Evolutionary conservation across 2,329 filamentous ascomycete genomes (phyloP).

Genomic region (Pseudocercospora crystallina): DNA sequence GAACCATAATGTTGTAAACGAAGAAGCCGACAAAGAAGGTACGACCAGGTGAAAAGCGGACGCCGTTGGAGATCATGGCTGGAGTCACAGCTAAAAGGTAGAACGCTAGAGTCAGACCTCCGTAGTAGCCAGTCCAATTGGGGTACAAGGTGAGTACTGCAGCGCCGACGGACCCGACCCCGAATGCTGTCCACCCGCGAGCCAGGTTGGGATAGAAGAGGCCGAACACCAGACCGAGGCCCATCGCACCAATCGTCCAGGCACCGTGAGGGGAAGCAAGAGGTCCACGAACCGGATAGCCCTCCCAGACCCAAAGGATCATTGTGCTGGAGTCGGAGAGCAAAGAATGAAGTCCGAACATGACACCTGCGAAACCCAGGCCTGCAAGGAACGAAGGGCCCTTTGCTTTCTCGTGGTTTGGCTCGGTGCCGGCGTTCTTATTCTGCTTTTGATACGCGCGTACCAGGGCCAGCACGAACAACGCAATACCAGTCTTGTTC

Average conservation of each 20-base stretch:
- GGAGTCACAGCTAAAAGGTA: conserved; percentile 82
- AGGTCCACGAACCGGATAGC: conserved; percentile 86
- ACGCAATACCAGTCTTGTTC: conserved; percentile 77
- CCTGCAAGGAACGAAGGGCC: conserved; percentile 72
- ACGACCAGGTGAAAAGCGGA: conserved; percentile 71
- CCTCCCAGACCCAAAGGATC: conserved; percentile 98
- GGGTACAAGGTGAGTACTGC: conserved; percentile 71
- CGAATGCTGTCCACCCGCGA: conserved; percentile 77
- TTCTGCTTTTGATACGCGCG: conserved; percentile 69
- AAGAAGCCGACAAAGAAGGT: conserved; percentile 89
- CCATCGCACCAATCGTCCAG: conserved; percentile 84
- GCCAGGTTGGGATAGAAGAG: conserved; percentile 69
- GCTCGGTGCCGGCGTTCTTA: conserved; percentile 48
- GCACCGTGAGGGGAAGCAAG: conserved; percentile 87
- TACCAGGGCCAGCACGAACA: conserved; percentile 74
- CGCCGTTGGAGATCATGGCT: conserved; percentile 71
- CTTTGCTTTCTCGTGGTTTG: conserved; percentile 55
- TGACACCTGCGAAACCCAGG: conserved; percentile 75
- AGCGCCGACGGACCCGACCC: conserved; percentile 75
- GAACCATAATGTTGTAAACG: conserved; percentile 86
- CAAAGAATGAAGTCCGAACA: conserved; percentile 89
- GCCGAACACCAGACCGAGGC: conserved; percentile 73
- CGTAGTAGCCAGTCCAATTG: conserved; percentile 89
- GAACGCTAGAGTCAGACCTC: conserved; percentile 69
- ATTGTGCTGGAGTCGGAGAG: conserved; percentile 97